phyloP scores from a whole-genome alignment of 441 rosid genomes.

The Metrosideros polymorpha region DNA sequence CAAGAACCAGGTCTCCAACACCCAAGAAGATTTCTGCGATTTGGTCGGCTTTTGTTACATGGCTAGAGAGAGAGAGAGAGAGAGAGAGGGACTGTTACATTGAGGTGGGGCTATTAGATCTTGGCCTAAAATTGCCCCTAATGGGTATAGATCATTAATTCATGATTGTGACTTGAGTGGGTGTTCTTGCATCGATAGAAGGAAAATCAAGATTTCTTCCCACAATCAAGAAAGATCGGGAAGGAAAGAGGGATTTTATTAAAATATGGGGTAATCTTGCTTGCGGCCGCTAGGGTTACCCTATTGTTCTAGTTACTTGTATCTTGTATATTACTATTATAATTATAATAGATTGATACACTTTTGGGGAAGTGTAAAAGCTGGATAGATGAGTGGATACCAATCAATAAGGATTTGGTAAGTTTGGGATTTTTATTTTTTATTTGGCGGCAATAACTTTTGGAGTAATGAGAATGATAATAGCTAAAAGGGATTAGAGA shows the following conservation, averaged over 20 bases:
- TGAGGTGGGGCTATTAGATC: background rate
- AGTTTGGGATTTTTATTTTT: background rate
- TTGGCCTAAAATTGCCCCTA: background rate
- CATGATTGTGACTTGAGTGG: background rate
- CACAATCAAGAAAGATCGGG: background rate
- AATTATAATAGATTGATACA: background rate
- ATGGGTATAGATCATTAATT: background rate
- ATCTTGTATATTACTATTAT: background rate
- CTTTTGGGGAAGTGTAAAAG: background rate
- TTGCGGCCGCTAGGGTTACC: background rate
- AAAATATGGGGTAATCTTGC: background rate
- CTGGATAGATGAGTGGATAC: background rate
- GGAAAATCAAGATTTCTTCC: background rate
- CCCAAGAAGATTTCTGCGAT: background rate
- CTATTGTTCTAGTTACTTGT: background rate
- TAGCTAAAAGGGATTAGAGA: background rate
- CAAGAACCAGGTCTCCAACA: background rate
- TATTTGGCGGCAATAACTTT: background rate
- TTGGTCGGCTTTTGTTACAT: background rate
- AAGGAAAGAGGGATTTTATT: background rate
- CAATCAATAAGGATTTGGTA: background rate
- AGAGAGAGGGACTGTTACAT: background rate
- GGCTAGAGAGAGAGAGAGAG: background rate
- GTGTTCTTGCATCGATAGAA: background rate
- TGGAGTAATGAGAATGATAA: background rate